phyloP scores from a whole-genome alignment of 2,329 filamentous ascomycete species.

The Fusarium fujikuroi region DNA sequence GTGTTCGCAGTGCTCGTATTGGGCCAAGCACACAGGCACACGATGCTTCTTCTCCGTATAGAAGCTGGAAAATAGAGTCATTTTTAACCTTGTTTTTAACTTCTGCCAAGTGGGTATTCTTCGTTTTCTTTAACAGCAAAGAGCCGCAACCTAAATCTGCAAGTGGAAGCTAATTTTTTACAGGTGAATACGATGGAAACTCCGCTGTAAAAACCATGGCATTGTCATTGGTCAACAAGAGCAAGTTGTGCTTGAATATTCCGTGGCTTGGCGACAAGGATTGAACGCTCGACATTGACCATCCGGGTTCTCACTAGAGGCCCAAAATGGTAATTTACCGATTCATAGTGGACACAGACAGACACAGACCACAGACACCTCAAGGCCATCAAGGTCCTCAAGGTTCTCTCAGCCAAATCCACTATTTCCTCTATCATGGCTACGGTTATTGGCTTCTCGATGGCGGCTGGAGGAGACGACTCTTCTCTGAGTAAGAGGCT shows the following conservation, averaged over 20 bases:
- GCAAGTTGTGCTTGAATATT: slow-evolving; percentile 5
- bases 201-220: neutral
- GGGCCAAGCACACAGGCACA: neutral
- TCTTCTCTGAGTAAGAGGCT: slow-evolving; percentile 15
- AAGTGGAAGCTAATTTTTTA: neutral
- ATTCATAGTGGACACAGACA: slow-evolving; percentile 14
- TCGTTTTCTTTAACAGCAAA: neutral
- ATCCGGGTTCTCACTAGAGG: slow-evolving; percentile 37
- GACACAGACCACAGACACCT: slow-evolving; percentile 3
- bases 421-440: slow-evolving; percentile 22
- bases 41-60: neutral
- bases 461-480: slow-evolving; percentile 4
- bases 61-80: neutral
- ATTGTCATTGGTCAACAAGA: neutral
- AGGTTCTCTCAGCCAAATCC: slow-evolving; percentile 32
- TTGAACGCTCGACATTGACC: slow-evolving; percentile 20
- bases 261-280: slow-evolving; percentile 33
- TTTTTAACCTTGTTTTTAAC: slow-evolving; percentile 39
- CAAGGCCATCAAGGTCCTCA: slow-evolving; percentile 36
- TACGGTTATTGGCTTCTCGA: slow-evolving; percentile 4
- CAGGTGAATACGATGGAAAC: neutral
- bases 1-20: neutral
- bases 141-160: slow-evolving; percentile 16
- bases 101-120: slow-evolving; percentile 9
- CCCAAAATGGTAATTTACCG: slow-evolving; percentile 30